Base-by-base conservation (phyloP, 1,139 yeast genomes). In the Scheffersomyces stambukii region DNA sequence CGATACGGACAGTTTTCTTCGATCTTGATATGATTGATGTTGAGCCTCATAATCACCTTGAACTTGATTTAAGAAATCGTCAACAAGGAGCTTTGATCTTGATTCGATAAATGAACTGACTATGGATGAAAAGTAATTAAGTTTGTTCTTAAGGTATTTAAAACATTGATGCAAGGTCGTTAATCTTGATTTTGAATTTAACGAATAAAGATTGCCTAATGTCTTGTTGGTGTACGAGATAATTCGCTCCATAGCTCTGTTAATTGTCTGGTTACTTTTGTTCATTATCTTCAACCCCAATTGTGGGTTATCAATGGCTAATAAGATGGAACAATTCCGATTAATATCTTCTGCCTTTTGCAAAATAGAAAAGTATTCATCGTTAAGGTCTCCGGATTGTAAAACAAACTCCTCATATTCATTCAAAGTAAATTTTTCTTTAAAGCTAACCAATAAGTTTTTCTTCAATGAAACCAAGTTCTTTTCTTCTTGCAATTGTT, bases 271-370 rank as follows among this genome's bases (percentile, higher is more conserved):
- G 21, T 74, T 69, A 57, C 77, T 72, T 42, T 77, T 72, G 8
- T 69, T 59, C 75, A 88, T 75, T 28, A 89, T 75, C 26, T 76
- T 75, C 21, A 73, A 51, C 2, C 96, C 96, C 16, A 85, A 60
- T 29, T 69, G 69, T n/a, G 81, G 81, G 46, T 80, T 79, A 28
- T 81, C 84, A 45, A 78, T 66, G 6, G 82, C 71, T 21, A 84
- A 65, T 28, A 85, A 61, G 14, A 81, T 72, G 33, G 81, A 77
- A 37, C 94, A 84, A 38, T 79, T 75, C 21, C 72, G 69, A 46
- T 79, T 77, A 16, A 88, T 81, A 17, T 49, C 48, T 42, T 81
- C 79, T 9, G 85, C 81, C 44, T 77, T 80, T 13, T 60, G 55
- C 26, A 89, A 59, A 1, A 77, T 70, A 6, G 48, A 47, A 43